Evolutionary conservation across 352 stramenopile genomes (phyloP), one percentile per base, ranked within the genome.

Genomic region (Pythium dissotocum): DNA sequence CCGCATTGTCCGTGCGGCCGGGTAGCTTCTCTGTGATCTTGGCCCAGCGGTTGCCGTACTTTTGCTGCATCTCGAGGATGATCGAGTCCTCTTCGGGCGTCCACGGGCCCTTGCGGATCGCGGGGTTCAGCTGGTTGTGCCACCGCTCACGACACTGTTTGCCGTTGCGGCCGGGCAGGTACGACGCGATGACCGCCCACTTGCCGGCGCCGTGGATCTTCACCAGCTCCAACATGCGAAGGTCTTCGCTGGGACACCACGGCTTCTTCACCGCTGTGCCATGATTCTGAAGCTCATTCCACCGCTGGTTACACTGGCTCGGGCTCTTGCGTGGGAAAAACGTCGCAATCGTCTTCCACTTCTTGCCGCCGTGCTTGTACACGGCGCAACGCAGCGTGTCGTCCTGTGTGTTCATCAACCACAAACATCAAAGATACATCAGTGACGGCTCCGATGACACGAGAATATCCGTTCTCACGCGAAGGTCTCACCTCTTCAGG

Each of bases 21-120:
- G 95, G 94, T n/a, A 99, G 76, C 18, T 89, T 79, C 73, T 98
- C 95, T 0, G 97, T 96, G 73, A 99, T 99, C 76, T 98, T 96
- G 6, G 95, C 94, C 98, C 98, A 99, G 26, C 91, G 85, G 70
- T 99, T 99, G 16, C 98, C 98, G 42, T 90, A 85, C 63, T 87
- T 79, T 35, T 73, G 75, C 60, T 98, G 92, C 76, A 92, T 85
- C 14, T 80, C 63, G 57, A 94, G 46, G 49, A 98, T 89, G 38
- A 92, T 89, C 14, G 78, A 63, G 59, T 98, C 88, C 75, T 98
- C 94, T 48, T 97, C 77, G 0, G 73, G 51, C 0, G 87, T 90
- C 87, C 88, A 96, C 3, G 88, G 77, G 2, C 71, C 79, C 65
- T 93, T 92, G 61, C 89, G 89, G 62, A 96, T 93, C 1, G 65